A percentile compares a stretch with the other conserved stretches of the same genome.
phyloP scores from a whole-genome alignment of 768 basidiomycete genomes.

The Multifurca ochricompacta region DNA sequence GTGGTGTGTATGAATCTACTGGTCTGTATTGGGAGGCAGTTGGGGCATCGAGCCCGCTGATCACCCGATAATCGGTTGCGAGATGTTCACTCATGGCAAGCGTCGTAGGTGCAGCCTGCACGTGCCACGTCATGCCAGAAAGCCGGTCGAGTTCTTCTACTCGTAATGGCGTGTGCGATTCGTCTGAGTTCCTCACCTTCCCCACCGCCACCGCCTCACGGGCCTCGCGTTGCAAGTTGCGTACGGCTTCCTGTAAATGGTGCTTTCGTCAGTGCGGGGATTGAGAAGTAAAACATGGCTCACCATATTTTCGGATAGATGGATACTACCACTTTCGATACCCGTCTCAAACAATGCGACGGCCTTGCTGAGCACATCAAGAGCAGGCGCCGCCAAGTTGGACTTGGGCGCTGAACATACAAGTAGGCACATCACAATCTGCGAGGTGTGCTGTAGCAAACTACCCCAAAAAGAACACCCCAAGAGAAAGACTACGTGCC shows the following conservation, averaged over 20 bases:
- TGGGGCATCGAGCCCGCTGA: conserved; percentile 12
- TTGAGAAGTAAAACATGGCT: neutral
- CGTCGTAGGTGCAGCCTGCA: neutral
- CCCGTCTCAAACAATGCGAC: conserved; percentile 28
- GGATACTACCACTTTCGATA: conserved; percentile 22
- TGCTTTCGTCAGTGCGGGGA: neutral
- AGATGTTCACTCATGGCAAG: neutral
- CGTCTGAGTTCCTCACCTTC: conserved; percentile 16
- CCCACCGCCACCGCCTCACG: conserved; percentile 25
- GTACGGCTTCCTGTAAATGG: conserved; percentile 24
- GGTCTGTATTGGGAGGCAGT: conserved; percentile 26
- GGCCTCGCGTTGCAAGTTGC: conserved; percentile 27
- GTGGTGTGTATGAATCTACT: conserved; percentile 25
- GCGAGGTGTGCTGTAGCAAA: neutral
- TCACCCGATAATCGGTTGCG: conserved; percentile 10
- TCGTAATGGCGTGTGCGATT: conserved; percentile 14
- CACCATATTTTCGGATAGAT: conserved; percentile 23
- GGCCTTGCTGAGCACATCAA: conserved; percentile 30
- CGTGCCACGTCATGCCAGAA: conserved; percentile 28
- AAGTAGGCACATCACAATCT: conserved; percentile 40
- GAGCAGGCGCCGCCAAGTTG: conserved; percentile 30
- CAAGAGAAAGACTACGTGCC: conserved; percentile 35
- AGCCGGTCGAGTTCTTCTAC: conserved; percentile 29
- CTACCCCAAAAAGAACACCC: neutral
- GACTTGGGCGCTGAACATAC: conserved; percentile 33